Evolutionary conservation across 441 rosid genomes (phyloP).

Genomic region (Macaranga tanarius): DNA sequence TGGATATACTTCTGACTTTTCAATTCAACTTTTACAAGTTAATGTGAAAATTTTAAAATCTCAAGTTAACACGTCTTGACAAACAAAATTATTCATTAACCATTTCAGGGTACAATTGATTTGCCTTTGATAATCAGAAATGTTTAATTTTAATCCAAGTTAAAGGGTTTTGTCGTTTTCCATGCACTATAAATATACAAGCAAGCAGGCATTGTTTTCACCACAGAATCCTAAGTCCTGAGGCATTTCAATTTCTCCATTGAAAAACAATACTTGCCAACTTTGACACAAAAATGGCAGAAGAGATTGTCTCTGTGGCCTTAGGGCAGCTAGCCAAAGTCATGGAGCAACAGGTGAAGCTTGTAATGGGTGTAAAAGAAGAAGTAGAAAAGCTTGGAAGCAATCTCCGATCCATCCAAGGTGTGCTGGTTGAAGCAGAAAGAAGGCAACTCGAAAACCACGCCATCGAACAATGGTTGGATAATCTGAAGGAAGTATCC

Average conservation of each 20-base stretch:
- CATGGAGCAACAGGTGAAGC: neutral
- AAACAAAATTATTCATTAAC: no score
- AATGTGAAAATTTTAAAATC: no score
- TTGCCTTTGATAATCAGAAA: no score
- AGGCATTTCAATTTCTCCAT: neutral
- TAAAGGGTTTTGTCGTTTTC: no score
- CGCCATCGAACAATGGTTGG: constrained; percentile 1
- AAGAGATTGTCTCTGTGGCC: neutral
- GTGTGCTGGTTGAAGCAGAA: constrained; percentile 21
- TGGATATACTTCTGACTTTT: no score
- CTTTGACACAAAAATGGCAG: constrained; percentile 6
- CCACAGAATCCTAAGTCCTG: neutral
- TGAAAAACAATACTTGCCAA: neutral
- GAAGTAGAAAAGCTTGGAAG: constrained; percentile 17
- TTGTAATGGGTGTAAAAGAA: constrained; percentile 9
- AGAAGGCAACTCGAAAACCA: neutral
- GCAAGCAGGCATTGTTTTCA: neutral
- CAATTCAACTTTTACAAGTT: no score
- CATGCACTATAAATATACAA: constrained; percentile 10
- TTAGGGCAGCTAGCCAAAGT: neutral
- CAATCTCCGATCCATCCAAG: constrained; percentile 20
- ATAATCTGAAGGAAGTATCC: constrained; percentile 14
- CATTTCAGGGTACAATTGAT: no score
- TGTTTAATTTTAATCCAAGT: no score
- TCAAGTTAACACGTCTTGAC: no score